These are phyloP conservation scores for Pleoardoris graminearum DNA, from an alignment of 2,329 filamentous ascomycete genomes.

Conservation along the genomic window DNA sequence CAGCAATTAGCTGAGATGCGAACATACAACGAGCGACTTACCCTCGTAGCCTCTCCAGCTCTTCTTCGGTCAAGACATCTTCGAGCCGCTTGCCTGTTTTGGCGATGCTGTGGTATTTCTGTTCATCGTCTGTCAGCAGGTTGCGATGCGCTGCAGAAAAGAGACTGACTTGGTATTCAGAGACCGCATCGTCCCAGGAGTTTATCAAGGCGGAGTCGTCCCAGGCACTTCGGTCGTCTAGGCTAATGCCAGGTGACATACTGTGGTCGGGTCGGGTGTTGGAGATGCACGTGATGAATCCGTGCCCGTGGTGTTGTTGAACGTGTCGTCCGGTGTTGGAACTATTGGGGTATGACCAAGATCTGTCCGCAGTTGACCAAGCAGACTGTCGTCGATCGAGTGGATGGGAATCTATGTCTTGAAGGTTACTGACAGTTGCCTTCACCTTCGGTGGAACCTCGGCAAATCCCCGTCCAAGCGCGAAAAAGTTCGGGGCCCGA, in stretches of 20 bases:
- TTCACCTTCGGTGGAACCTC: slow-evolving; percentile 9
- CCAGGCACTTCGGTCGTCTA: slow-evolving; percentile 41
- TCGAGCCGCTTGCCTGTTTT: slow-evolving; percentile 42
- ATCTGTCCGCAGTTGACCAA: no score
- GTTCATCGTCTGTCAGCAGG: neutral
- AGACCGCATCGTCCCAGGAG: slow-evolving; percentile 42
- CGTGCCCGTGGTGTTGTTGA: neutral
- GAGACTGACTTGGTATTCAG: slow-evolving; percentile 40
- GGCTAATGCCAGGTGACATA: slow-evolving; percentile 32
- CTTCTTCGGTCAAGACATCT: slow-evolving; percentile 38
- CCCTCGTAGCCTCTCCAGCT: slow-evolving; percentile 37
- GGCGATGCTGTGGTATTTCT: slow-evolving; percentile 47
- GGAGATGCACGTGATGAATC: neutral
- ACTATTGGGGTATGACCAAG: no score
- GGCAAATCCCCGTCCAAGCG: slow-evolving; percentile 17
- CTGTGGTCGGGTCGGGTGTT: no score
- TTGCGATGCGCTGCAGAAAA: neutral
- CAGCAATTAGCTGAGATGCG: slow-evolving; percentile 1
- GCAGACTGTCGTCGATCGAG: neutral
- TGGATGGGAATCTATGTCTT: neutral
- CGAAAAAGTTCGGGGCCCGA: slow-evolving; percentile 27
- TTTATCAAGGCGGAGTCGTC: slow-evolving; percentile 43
- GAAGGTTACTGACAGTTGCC: no score
- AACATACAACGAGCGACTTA: slow-evolving; percentile 17
- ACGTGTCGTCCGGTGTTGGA: neutral